Percentiles rank a stretch among this genome's conserved stretches.
Conservation (phyloP, 1,139 yeast species). For the Hemisphaericaspora subhashii region DNA sequence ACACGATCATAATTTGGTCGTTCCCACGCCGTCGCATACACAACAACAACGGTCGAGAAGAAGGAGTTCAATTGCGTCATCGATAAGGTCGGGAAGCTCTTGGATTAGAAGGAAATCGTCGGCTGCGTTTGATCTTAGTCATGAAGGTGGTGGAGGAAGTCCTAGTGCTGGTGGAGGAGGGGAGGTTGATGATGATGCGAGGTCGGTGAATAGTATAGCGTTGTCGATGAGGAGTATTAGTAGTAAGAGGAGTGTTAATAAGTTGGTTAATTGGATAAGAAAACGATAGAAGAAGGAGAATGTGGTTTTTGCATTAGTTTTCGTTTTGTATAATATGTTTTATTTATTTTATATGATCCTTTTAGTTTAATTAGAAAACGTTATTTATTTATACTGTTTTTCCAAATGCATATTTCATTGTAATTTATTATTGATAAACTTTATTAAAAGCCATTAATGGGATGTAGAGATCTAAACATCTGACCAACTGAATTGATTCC, state of each 20-base stretch:
- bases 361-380: no score
- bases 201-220: constrained; percentile 1
- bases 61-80: constrained; percentile 4
- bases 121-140: not conserved
- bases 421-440: no score
- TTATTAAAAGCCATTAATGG: no score
- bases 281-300: constrained; percentile 10
- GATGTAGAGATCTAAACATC: constrained; percentile 4
- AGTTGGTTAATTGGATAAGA: constrained; percentile 16
- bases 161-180: not conserved
- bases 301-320: no score
- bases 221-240: constrained; percentile 10
- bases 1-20: no score
- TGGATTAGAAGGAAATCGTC: constrained; percentile 2
- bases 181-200: constrained; percentile 6
- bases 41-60: not conserved
- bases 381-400: no score
- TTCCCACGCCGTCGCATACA: not conserved
- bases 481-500: constrained; percentile 9
- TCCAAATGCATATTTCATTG: constrained; percentile 3
- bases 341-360: no score
- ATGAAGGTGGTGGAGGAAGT: no score
- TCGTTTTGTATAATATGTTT: no score
- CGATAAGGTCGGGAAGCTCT: not conserved
- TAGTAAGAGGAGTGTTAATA: constrained; percentile 2